Conservation (phyloP, 345 rosid species). For the Pistacia vera region DNA sequence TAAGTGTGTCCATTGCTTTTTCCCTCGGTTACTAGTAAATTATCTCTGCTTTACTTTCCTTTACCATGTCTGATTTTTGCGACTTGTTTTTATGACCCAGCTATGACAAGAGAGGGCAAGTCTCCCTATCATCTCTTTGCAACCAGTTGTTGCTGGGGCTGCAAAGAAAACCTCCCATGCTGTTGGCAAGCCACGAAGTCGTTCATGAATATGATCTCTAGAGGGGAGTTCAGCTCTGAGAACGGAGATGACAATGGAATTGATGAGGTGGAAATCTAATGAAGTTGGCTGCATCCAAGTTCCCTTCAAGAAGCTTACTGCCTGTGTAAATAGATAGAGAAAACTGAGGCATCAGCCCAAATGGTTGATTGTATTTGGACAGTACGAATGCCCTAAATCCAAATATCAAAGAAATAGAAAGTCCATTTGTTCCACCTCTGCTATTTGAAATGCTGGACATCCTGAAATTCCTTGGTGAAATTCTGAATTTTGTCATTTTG, state of each 20-base stretch:
- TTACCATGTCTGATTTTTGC: slow-evolving; percentile 14
- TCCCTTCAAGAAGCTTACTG: background rate
- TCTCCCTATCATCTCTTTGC: slow-evolving; percentile 74
- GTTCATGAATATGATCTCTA: slow-evolving; percentile 61
- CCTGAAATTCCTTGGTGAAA: background rate
- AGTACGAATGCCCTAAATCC: background rate
- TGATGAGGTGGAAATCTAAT: slow-evolving; percentile 43
- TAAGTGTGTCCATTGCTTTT: background rate
- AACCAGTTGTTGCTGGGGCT: slow-evolving; percentile 79
- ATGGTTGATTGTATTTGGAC: background rate
- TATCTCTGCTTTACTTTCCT: background rate
- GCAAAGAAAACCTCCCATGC: slow-evolving; percentile 79
- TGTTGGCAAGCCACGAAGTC: slow-evolving; percentile 78
- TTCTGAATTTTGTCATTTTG: background rate
- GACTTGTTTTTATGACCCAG: slow-evolving; percentile 40
- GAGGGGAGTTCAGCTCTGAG: slow-evolving; percentile 45
- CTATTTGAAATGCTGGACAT: background rate
- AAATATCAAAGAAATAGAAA: background rate
- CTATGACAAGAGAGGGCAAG: slow-evolving; percentile 91
- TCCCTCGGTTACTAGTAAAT: background rate
- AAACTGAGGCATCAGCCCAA: background rate
- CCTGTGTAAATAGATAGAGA: slow-evolving; percentile 19
- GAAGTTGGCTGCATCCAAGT: background rate
- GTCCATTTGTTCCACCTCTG: background rate
- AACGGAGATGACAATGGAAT: slow-evolving; percentile 33